Conservation (phyloP, 129 eudicot species). For the Flaveria ramosissima region DNA sequence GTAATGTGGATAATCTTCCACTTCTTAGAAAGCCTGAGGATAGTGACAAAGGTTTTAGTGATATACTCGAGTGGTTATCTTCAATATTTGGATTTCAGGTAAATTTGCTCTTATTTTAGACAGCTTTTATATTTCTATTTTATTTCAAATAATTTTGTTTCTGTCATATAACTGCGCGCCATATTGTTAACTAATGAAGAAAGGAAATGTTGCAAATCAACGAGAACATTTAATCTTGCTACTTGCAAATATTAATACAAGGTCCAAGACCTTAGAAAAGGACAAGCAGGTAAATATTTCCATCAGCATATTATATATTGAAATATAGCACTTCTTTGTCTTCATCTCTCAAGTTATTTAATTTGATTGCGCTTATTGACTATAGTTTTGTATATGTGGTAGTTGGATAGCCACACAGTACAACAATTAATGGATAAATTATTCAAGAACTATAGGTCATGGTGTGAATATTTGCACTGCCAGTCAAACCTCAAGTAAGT, state of each 20-base stretch:
- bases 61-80: constrained; percentile 95
- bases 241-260: constrained; percentile 85
- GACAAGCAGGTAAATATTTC: constrained; percentile 54
- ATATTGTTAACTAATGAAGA: constrained; percentile 49
- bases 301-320: neutral
- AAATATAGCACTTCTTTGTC: neutral
- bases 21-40: constrained; percentile 65
- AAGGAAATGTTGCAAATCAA: constrained; percentile 98
- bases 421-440: constrained; percentile 64
- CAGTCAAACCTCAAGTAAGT: constrained; percentile 68
- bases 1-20: constrained; percentile 72
- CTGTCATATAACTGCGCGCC: neutral
- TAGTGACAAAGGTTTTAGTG: constrained; percentile 58
- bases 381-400: constrained; percentile 31
- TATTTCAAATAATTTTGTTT: neutral
- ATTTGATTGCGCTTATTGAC: constrained; percentile 6
- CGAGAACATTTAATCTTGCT: constrained; percentile 92
- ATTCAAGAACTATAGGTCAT: constrained; percentile 76
- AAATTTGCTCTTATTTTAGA: constrained; percentile 23
- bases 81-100: constrained; percentile 93
- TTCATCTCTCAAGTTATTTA: constrained; percentile 12
- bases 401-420: constrained; percentile 67
- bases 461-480: constrained; percentile 91
- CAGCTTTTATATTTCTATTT: constrained; percentile 7
- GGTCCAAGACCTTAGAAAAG: constrained; percentile 48